A percentile compares a stretch with the other conserved stretches of the same genome.
These are phyloP conservation scores for Ordospora colligata DNA, from an alignment of 371 early-diverging fungal genomes.

Conservation along the genomic window DNA sequence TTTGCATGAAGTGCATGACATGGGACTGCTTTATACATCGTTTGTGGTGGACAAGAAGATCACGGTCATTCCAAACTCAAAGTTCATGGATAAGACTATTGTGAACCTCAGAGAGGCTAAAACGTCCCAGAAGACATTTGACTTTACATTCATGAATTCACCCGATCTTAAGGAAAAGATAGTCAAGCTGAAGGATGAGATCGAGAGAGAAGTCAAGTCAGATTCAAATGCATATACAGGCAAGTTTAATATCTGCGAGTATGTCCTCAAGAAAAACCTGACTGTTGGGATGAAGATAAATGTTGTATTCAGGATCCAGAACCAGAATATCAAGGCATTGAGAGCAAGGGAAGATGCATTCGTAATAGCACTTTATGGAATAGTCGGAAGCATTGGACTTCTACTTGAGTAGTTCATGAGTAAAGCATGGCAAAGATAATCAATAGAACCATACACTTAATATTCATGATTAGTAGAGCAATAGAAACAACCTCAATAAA, in stretches of 20 bases:
- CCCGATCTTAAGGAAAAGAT: conserved; percentile 20
- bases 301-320: conserved; percentile 21
- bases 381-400: conserved; percentile 29
- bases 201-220: conserved; percentile 1
- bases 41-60: conserved; percentile 18
- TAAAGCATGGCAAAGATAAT: not conserved
- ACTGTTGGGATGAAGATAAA: conserved; percentile 18
- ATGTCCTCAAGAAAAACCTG: not conserved
- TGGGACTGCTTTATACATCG: conserved; percentile 46
- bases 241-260: conserved; percentile 17
- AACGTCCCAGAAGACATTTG: conserved; percentile 16
- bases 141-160: conserved; percentile 7
- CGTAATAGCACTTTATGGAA: conserved; percentile 13
- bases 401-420: conserved; percentile 4
- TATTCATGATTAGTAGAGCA: not conserved
- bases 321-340: conserved; percentile 11
- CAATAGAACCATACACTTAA: too few relatives aligned
- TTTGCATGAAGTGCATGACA: conserved; percentile 36
- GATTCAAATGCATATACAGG: conserved; percentile 19
- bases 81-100: conserved; percentile 32
- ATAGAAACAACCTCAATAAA: too few relatives aligned
- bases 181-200: not conserved
- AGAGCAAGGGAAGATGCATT: conserved; percentile 37
- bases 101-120: conserved; percentile 41
- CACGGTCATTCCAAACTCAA: conserved; percentile 33